Evolutionary conservation across 148 eudicot species (phyloP), one percentile per base, ranked within the genome.

Genomic region (Camellia sinensis): DNA sequence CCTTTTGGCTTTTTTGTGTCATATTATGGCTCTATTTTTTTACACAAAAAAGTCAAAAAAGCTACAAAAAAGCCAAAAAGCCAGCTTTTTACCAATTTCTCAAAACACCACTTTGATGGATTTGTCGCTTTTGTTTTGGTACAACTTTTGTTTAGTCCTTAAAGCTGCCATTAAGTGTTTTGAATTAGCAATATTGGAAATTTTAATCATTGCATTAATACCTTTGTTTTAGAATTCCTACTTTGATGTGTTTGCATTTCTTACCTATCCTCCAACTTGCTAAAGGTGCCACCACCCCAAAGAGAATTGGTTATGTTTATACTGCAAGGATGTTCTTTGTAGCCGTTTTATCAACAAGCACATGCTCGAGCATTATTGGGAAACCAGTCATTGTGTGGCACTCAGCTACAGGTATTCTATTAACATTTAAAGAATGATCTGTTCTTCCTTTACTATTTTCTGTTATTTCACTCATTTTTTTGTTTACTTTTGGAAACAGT

Each of bases 261-360:
- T 77, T 50, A 77, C 41, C 72, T 40, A 37, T 44, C 22, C 66
- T 59, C 17, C 37, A 12, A 71, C 60, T 46, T 44, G 67, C 60
- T 89, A 77, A 83, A 93, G 98, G 93, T 93, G 98, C 73, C 84
- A 95, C 21, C 90, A 95, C 66, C 94, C 96, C 21, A 82, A 81
- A 11, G 98, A 95, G 87, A 95, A 95, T 73, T 95, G 98, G 98
- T 43, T 92, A 71, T 95, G 98, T 82, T 86, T 95, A 81, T 78
- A 84, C 85, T 95, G 98, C 78, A 93, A 93, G 84, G 94, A 89
- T 22, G 98, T 93, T 67, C 87, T 89, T 19, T 95, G 98, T 81
- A 92, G 98, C 85, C 96, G 98, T 44, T 95, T 93, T 80, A 87
- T 93, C 29, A 93, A 95, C 82, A 89, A 84, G 88, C 98, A 95